phyloP scores from a whole-genome alignment of 1,139 yeast species.

The Nakaseomyces delphensis region DNA sequence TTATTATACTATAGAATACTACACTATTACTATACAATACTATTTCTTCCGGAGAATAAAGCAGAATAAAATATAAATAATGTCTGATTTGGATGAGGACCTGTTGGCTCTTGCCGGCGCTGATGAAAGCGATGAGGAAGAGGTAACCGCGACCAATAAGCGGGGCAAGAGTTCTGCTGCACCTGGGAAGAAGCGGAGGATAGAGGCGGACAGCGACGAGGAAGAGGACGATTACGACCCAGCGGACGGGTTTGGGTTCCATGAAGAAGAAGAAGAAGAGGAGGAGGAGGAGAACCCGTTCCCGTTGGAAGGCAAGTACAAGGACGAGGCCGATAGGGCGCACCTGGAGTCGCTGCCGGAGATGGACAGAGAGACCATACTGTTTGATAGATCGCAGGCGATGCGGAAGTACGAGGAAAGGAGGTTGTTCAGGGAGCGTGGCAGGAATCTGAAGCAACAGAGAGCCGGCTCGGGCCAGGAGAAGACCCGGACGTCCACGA shows the following conservation, averaged over 20 bases:
- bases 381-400: conserved; percentile 88
- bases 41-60: background rate
- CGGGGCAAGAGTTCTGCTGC: conserved; percentile 24
- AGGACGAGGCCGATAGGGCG: conserved; percentile 69
- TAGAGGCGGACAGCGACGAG: conserved; percentile 32
- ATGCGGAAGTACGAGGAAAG: conserved; percentile 81
- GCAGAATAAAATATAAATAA: conserved; percentile 11
- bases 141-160: conserved; percentile 23
- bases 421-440: conserved; percentile 72
- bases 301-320: conserved; percentile 87
- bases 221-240: conserved; percentile 34
- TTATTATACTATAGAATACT: background rate
- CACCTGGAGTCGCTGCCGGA: conserved; percentile 71
- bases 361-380: conserved; percentile 79
- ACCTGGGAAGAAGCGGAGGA: conserved; percentile 24
- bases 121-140: conserved; percentile 37
- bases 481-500: conserved; percentile 28
- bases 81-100: conserved; percentile 75
- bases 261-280: conserved; percentile 22
- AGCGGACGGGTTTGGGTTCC: conserved; percentile 12
- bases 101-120: conserved; percentile 86
- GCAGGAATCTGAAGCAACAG: conserved; percentile 46
- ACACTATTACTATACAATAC: background rate
- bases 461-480: conserved; percentile 34
- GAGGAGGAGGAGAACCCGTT: conserved; percentile 55